A percentile compares a stretch with the other conserved stretches of the same genome.
Conservation (phyloP, 352 stramenopile genomes). For the Globisporangium solare region DNA sequence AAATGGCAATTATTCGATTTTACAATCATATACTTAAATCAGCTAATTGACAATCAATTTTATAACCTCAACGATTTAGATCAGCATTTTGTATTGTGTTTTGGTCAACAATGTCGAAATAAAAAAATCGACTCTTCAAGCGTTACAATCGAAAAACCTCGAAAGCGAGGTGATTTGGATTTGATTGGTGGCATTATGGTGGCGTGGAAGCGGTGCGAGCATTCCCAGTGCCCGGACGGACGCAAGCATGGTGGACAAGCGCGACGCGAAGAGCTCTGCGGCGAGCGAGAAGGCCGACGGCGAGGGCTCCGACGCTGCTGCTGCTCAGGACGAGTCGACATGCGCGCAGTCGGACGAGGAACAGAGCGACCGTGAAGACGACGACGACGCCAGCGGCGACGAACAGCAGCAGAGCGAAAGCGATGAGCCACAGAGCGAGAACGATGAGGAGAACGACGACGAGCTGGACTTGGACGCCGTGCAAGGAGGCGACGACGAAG, state of each 20-base stretch:
- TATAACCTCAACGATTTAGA: too few species aligned
- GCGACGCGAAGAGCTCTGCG: conserved; percentile 9
- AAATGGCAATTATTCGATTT: too few species aligned
- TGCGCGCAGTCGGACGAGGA: background rate
- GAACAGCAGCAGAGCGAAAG: conserved; percentile 17
- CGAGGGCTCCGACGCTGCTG: background rate
- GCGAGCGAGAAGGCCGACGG: background rate
- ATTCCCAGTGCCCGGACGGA: conserved; percentile 57
- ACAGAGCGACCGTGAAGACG: background rate
- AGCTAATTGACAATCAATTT: too few species aligned
- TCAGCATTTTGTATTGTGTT: too few species aligned
- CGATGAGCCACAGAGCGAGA: conserved; percentile 11
- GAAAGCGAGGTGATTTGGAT: too few species aligned
- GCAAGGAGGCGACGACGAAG: conserved; percentile 12
- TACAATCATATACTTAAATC: too few species aligned
- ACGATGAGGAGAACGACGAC: conserved; percentile 15
- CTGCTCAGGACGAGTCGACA: background rate
- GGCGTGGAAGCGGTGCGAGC: too few species aligned
- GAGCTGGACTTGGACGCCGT: conserved; percentile 18
- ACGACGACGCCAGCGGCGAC: conserved; percentile 10
- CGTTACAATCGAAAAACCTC: too few species aligned
- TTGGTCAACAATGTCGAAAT: too few species aligned
- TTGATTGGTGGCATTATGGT: too few species aligned
- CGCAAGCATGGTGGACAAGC: conserved; percentile 40
- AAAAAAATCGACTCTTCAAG: too few species aligned